phyloP scores from a whole-genome alignment of 306 rosid species.

The Dicorynia guianensis region DNA sequence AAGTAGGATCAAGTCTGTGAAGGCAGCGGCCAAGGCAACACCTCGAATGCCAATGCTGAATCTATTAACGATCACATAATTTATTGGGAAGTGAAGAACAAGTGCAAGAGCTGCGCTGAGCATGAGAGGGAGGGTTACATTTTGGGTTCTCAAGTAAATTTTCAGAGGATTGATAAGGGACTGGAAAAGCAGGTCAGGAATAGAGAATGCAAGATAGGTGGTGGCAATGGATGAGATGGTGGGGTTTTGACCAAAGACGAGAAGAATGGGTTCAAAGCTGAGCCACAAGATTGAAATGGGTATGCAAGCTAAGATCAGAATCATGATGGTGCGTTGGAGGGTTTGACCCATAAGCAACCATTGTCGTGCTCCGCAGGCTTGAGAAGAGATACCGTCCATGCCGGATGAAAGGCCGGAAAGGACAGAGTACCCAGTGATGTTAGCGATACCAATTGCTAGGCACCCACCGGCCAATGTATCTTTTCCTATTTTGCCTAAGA shows the following conservation, averaged over 20 bases:
- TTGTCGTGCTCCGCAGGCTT: constrained; percentile 55
- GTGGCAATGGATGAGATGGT: constrained; percentile 44
- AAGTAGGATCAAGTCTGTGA: constrained; percentile 44
- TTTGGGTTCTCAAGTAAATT: constrained; percentile 48
- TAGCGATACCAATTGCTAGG: constrained; percentile 55
- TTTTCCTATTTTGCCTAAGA: constrained; percentile 51
- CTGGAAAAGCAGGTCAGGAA: constrained; percentile 51
- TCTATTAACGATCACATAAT: constrained; percentile 2
- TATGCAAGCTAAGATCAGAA: constrained; percentile 38
- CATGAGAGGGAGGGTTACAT: constrained; percentile 49
- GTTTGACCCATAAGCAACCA: constrained; percentile 50
- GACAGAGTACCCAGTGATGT: constrained; percentile 55
- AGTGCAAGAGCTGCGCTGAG: constrained; percentile 32
- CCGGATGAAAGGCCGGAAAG: constrained; percentile 53
- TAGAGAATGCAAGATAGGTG: constrained; percentile 45
- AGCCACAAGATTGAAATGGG: constrained; percentile 53
- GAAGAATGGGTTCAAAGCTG: constrained; percentile 29
- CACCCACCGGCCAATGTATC: constrained; percentile 50
- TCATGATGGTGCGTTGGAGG: constrained; percentile 44
- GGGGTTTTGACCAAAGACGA: constrained; percentile 38
- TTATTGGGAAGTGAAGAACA: constrained; percentile 31
- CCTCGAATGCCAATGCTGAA: constrained; percentile 42
- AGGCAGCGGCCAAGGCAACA: constrained; percentile 39
- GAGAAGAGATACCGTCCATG: constrained; percentile 65
- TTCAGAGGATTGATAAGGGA: constrained; percentile 52